Evolutionary conservation across 2,329 filamentous ascomycete species (phyloP).

Genomic region (Trichoderma lentiforme): DNA sequence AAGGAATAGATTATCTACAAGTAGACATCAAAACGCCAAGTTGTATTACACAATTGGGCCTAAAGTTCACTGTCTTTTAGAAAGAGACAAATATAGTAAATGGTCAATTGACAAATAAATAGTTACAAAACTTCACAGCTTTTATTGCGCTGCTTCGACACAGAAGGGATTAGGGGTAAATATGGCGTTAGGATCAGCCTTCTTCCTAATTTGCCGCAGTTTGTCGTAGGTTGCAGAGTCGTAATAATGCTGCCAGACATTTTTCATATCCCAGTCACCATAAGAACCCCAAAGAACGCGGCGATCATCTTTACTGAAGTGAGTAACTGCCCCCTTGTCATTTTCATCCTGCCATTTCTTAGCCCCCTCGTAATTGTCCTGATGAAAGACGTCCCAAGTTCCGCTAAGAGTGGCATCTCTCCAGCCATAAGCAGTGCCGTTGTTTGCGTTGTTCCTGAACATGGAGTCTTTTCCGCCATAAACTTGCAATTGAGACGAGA

Average conservation of each 20-base stretch:
- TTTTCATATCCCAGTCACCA: background rate
- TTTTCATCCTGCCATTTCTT: constrained; percentile 4
- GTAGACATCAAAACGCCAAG: background rate
- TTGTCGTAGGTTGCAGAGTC: background rate
- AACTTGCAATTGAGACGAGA: background rate
- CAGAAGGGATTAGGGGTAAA: background rate
- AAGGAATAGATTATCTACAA: background rate
- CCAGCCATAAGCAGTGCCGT: background rate
- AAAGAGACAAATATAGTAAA: background rate
- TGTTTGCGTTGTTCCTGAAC: background rate
- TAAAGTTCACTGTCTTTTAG: background rate
- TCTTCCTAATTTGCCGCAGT: background rate
- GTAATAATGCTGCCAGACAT: background rate
- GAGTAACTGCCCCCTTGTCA: background rate
- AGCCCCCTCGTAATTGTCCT: background rate
- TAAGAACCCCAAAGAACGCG: background rate
- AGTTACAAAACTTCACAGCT: constrained; percentile 15
- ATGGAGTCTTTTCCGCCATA: background rate
- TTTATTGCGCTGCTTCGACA: background rate
- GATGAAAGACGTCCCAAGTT: background rate
- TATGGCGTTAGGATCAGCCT: background rate
- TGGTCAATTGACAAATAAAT: background rate
- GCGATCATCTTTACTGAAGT: constrained; percentile 1
- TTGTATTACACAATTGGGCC: background rate
- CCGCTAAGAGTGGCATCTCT: background rate